phyloP scores from a whole-genome alignment of 495 filamentous ascomycete species.

The Penicillium cosmopolitanum region DNA sequence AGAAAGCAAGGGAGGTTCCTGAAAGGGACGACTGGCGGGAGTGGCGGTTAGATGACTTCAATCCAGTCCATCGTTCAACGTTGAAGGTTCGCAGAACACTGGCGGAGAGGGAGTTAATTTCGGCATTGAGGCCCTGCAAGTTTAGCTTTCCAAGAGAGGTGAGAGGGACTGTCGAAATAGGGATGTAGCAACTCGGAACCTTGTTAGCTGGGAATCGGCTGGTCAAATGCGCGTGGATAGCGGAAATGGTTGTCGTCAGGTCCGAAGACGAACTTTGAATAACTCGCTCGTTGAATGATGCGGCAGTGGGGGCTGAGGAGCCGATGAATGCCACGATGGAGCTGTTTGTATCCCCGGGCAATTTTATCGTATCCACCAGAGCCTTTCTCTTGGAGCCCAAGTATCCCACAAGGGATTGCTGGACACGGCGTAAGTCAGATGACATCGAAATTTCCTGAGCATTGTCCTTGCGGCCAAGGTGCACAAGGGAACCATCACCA shows the following conservation, averaged over 20 bases:
- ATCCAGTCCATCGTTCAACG: constrained; percentile 22
- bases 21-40: constrained; percentile 18
- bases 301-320: constrained; percentile 3
- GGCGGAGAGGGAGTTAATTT: constrained; percentile 23
- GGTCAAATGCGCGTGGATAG: constrained; percentile 31
- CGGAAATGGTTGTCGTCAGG: constrained; percentile 20
- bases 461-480: constrained; percentile 49
- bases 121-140: constrained; percentile 25
- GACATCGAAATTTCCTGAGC: constrained; percentile 51
- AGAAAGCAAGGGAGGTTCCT: constrained; percentile 44
- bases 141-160: constrained; percentile 56
- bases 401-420: constrained; percentile 31
- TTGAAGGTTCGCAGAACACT: constrained; percentile 17
- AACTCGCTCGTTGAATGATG: neutral
- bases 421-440: constrained; percentile 53
- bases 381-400: constrained; percentile 22
- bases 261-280: constrained; percentile 23
- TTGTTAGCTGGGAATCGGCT: constrained; percentile 48
- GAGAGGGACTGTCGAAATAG: constrained; percentile 55
- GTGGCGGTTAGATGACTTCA: constrained; percentile 8
- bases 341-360: constrained; percentile 9
- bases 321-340: constrained; percentile 38
- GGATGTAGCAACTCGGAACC: constrained; percentile 63
- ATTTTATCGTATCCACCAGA: constrained; percentile 30
- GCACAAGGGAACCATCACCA: constrained; percentile 49